A percentile compares a stretch with the other conserved stretches of the same genome.
Evolutionary conservation across 2,329 filamentous ascomycete genomes (phyloP).

Genomic region (Zymoseptoria brevis): DNA sequence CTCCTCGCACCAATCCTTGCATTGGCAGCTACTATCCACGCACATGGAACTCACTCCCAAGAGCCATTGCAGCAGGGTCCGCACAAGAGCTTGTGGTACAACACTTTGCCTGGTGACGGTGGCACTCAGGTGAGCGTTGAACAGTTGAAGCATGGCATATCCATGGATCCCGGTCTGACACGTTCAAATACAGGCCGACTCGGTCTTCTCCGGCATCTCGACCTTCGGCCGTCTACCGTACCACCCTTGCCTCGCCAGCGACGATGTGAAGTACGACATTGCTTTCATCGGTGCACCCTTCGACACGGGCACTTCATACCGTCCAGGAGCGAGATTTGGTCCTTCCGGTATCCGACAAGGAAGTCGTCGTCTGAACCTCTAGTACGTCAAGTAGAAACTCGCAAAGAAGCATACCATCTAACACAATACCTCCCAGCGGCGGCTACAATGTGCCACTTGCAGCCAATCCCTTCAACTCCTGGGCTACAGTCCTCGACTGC

Average conservation of each 20-base stretch:
- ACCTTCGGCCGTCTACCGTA: constrained; percentile 77
- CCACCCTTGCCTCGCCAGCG: constrained; percentile 63
- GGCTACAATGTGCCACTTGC: constrained; percentile 78
- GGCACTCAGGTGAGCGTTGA: constrained; percentile 58
- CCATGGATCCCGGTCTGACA: not conserved
- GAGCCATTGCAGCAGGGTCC: constrained; percentile 61
- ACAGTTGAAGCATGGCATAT: not conserved
- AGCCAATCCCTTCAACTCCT: constrained; percentile 73
- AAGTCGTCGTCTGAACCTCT: constrained; percentile 76
- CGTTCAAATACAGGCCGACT: constrained; percentile 57
- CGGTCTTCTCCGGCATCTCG: constrained; percentile 79
- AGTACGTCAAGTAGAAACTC: constrained; percentile 49
- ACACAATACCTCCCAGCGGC: constrained; percentile 49
- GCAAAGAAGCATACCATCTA: not conserved
- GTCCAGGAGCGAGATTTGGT: constrained; percentile 75
- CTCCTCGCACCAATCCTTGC: constrained; percentile 15
- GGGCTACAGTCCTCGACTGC: constrained; percentile 73
- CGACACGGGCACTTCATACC: constrained; percentile 77
- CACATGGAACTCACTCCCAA: constrained; percentile 51
- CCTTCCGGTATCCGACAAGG: constrained; percentile 69
- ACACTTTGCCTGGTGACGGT: constrained; percentile 71
- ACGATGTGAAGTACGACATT: constrained; percentile 69
- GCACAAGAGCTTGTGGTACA: constrained; percentile 72
- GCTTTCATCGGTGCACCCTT: constrained; percentile 80
- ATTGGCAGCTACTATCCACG: constrained; percentile 45